These are phyloP conservation scores for Metarhizium anisopliae DNA, from an alignment of 2,329 filamentous ascomycete species.

Conservation along the genomic window DNA sequence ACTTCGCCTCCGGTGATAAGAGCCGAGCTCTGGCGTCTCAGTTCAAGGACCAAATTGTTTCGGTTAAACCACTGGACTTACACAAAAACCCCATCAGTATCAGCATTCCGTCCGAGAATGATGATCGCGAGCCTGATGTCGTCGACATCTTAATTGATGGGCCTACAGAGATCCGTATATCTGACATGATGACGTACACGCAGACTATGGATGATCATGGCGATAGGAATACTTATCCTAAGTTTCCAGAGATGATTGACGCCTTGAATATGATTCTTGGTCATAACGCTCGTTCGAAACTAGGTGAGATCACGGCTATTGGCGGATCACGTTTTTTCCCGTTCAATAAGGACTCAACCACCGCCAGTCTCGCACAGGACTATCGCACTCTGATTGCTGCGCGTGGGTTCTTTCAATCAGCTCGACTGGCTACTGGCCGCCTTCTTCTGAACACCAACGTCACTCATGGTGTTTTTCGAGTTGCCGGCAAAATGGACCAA, in stretches of 20 bases:
- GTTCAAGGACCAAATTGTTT: constrained; percentile 40
- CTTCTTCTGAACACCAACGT: constrained; percentile 48
- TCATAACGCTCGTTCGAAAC: constrained; percentile 28
- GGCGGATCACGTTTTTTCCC: constrained; percentile 43
- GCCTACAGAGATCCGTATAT: constrained; percentile 28
- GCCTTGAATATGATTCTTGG: constrained; percentile 45
- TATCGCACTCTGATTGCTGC: constrained; percentile 29
- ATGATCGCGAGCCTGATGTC: constrained; percentile 19
- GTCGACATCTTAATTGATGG: constrained; percentile 34
- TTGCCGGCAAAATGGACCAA: constrained; percentile 23
- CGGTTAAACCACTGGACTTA: constrained; percentile 27
- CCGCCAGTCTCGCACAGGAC: constrained; percentile 16
- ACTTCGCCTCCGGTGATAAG: constrained; percentile 23
- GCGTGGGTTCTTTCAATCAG: constrained; percentile 48
- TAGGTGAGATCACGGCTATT: constrained; percentile 27
- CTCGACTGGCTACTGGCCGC: constrained; percentile 42
- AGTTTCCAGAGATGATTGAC: constrained; percentile 38
- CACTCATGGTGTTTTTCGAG: constrained; percentile 43
- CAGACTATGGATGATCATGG: constrained; percentile 29
- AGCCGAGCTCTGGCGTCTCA: constrained; percentile 33
- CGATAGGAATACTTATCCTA: constrained; percentile 33
- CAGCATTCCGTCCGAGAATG: constrained; percentile 22
- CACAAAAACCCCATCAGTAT: constrained; percentile 24
- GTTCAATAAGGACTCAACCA: constrained; percentile 20
- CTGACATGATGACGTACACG: constrained; percentile 35